Evolutionary conservation across 257 asterid genomes (phyloP), one percentile per base, ranked within the genome.

Genomic region (Nicotiana sylvestris): DNA sequence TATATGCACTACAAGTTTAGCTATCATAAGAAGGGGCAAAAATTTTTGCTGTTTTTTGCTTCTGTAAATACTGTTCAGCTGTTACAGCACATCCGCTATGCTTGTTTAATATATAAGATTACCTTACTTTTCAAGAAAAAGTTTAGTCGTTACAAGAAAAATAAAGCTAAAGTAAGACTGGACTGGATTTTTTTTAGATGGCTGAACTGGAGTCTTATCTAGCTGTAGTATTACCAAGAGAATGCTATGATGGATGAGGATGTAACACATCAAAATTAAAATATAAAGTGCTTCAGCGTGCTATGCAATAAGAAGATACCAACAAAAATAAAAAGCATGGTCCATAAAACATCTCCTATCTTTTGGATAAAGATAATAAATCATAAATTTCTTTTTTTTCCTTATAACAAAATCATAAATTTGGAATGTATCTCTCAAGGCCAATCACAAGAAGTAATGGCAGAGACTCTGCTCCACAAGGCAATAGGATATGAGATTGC

Each of bases 151-250:
- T 51, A 74, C 43, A 49, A 51, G 39, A 27, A 29, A 18, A 72
- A 46, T 46, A 25, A 13, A 72, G n/a, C 51, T 25, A 7, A 49
- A 25, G 61, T 21, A 74, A 13, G 62, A 49, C 37, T 43, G 18
- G 58, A 43, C 78, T 11, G 13, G 27, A 70, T 70, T 55, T 49
- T 4, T 21, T 27, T 60, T 49, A 74, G 15, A 49, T 49, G 43
- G 39, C 39, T 35, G 39, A 35, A 35, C 39, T 35, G 39, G 8
- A 35, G 39, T 5, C 39, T 35, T 43, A 2, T 70, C 58, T n/a
- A 70, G 58, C 78, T 70, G 15, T 46, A 46, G 60, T 46, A n/a
- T 72, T 35, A 72, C 78, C 78, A 46, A 72, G 37, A 46, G 78
- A 72, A 72, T 43, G 78, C 21, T 61, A 61, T 25, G 67, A 61